Base-by-base conservation (phyloP, 2,329 filamentous ascomycete genomes). In the Talaromyces albobiverticillius region DNA sequence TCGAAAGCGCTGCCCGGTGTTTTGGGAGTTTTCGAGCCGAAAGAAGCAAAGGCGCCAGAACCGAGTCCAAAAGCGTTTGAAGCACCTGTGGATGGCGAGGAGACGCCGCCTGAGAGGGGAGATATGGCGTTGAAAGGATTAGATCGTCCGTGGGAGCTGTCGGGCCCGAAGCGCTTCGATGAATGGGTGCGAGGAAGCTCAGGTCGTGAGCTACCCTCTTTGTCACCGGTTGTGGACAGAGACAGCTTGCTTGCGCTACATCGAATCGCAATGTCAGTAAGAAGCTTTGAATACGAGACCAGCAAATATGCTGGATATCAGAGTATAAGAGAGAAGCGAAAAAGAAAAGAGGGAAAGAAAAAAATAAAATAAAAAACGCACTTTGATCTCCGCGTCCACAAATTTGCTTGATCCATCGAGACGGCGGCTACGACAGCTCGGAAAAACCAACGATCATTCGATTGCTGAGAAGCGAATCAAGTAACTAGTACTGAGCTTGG, bases 1-100 rank as follows among this genome's bases (percentile, higher is more conserved):
- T 96, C 92, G 71, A 95, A 89, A 13, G 87, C 85, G 60, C 89
- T 87, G 48, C 87, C 89, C 8, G 88, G 82, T 45, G 89, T 86
- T 78, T 96, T 97, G 50, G 91, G 89, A 2, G 91, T 92, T 77
- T 95, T 96, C 31, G 80, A 79, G 22, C 93, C 92, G 71, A 95
- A 95, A n/a, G 92, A 95, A 36, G 93, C 93, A 71, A 99, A 99
- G 53, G 94, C 94, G 63, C 94, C 94, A 16, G 90, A 95, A 38
- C 94, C 94, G 57, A 99, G 79, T 48, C 91, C 92, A 74, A 99
- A 99, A 55, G 93, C 92, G 65, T 88, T 92, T 16, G 90, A 91
- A 53, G 89, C 90, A 62, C 82, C 82, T 51, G 83, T 81, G 11
- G 88, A 90, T 13, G 91, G 90, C 9, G 90, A 93, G 32, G 87